Evolutionary conservation across 2,329 filamentous ascomycete genomes (phyloP).

Genomic region (Davidsoniella neocaledoniae): DNA sequence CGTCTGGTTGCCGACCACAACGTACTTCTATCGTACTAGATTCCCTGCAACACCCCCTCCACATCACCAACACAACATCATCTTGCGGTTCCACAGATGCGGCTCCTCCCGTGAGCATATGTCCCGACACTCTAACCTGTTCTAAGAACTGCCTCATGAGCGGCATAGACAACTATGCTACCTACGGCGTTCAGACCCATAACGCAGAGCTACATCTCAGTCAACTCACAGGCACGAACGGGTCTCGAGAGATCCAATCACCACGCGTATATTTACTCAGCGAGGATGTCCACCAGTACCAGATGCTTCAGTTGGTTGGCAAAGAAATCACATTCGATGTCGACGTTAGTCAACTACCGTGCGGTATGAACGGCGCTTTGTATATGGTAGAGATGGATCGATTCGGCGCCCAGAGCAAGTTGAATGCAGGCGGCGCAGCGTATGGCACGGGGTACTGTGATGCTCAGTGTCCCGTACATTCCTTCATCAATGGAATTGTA

Average conservation of each 20-base stretch:
- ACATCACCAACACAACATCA: background rate
- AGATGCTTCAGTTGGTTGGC: slow-evolving; percentile 42
- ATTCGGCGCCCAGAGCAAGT: slow-evolving; percentile 31
- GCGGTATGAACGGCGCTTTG: slow-evolving; percentile 49
- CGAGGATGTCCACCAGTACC: slow-evolving; percentile 32
- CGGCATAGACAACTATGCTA: slow-evolving; percentile 27
- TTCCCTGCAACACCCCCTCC: background rate
- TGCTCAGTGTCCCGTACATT: slow-evolving; percentile 32
- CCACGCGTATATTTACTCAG: slow-evolving; percentile 41
- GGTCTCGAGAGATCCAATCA: slow-evolving; percentile 21
- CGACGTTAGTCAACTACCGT: slow-evolving; percentile 43
- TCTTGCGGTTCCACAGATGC: background rate
- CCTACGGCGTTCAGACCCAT: slow-evolving; percentile 30
- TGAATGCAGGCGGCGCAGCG: slow-evolving; percentile 31
- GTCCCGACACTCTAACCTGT: slow-evolving; percentile 18
- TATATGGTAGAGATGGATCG: slow-evolving; percentile 39
- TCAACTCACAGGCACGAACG: slow-evolving; percentile 30
- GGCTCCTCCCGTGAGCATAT: background rate
- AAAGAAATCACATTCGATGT: slow-evolving; percentile 52
- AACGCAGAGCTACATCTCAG: slow-evolving; percentile 31
- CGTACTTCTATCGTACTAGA: background rate
- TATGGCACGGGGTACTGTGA: slow-evolving; percentile 41
- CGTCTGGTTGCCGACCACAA: background rate
- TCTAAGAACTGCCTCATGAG: slow-evolving; percentile 29
- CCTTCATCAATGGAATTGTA: slow-evolving; percentile 20